Conservation (phyloP, 2,329 filamentous ascomycete species). For the Pestalotiopsis sp. region DNA sequence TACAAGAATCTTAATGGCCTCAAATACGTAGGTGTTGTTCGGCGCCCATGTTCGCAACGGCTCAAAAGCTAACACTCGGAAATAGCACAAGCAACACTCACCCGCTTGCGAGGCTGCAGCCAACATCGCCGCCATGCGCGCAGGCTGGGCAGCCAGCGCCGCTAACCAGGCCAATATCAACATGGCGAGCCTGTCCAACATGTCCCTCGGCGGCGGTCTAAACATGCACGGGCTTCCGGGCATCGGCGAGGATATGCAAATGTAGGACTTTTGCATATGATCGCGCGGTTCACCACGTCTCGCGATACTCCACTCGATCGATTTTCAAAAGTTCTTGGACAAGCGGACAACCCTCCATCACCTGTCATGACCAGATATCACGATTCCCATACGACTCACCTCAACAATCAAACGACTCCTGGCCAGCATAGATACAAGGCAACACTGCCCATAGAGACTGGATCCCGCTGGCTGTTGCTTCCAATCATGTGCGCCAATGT, state of each 20-base stretch:
- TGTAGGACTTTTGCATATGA: slow-evolving; percentile 21
- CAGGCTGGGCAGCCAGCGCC: slow-evolving; percentile 21
- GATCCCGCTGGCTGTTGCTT: slow-evolving; percentile 11
- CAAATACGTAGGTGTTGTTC: slow-evolving; percentile 72
- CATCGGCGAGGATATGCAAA: slow-evolving; percentile 55
- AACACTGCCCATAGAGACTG: slow-evolving; percentile 18
- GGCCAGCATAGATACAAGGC: slow-evolving; percentile 14
- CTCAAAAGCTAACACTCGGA: neutral
- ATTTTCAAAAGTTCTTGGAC: slow-evolving; percentile 3
- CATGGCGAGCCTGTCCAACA: slow-evolving; percentile 21
- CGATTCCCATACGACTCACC: neutral
- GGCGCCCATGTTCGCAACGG: neutral
- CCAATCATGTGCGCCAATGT: neutral
- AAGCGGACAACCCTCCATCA: neutral
- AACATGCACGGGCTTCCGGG: slow-evolving; percentile 49
- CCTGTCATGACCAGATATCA: neutral
- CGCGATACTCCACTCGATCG: neutral
- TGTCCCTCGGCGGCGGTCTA: neutral
- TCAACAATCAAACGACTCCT: neutral
- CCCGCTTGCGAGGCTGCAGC: slow-evolving; percentile 87
- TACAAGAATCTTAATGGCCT: slow-evolving; percentile 99
- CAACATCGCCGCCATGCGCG: slow-evolving; percentile 47
- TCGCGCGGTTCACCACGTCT: neutral
- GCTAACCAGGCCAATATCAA: slow-evolving; percentile 29
- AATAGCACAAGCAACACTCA: slow-evolving; percentile 76